These are phyloP conservation scores for Aphanomyces euteiches DNA, from an alignment of 352 stramenopile genomes.

Conservation along the genomic window DNA sequence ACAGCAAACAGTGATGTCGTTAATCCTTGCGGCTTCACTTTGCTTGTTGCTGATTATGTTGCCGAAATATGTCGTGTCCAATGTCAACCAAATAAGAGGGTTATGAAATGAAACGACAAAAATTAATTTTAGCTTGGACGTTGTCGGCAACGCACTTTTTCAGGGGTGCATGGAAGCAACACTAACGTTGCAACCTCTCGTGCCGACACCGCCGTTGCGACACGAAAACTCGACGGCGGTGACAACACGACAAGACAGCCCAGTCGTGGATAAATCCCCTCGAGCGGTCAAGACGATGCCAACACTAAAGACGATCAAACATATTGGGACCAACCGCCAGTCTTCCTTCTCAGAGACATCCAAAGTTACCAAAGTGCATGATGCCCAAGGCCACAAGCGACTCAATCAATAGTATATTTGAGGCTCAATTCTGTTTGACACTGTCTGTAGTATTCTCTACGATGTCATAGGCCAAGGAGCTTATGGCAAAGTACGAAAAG, in stretches of 20 bases:
- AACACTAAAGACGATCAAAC: constrained; percentile 39
- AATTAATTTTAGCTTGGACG: no score
- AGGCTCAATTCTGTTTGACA: background rate
- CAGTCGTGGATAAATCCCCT: no score
- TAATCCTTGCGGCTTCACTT: no score
- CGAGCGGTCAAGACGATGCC: constrained; percentile 43
- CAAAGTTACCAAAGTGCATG: constrained; percentile 47
- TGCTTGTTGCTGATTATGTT: no score
- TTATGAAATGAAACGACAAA: no score
- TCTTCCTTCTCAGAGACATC: constrained; percentile 67
- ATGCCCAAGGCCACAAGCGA: constrained; percentile 50
- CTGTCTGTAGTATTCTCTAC: constrained; percentile 50
- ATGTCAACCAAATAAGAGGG: no score
- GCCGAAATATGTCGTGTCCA: no score
- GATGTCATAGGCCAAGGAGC: constrained; percentile 67
- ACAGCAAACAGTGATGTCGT: no score
- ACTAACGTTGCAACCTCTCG: no score
- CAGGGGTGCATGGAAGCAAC: no score
- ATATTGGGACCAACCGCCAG: constrained; percentile 34
- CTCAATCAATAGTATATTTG: constrained; percentile 70
- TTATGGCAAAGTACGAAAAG: constrained; percentile 70
- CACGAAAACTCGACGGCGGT: background rate
- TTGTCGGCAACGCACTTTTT: no score
- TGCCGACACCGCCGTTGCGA: background rate
- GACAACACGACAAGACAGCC: no score